Base-by-base conservation (phyloP, 352 stramenopile species). In the Pilasporangium apinafurcum region DNA sequence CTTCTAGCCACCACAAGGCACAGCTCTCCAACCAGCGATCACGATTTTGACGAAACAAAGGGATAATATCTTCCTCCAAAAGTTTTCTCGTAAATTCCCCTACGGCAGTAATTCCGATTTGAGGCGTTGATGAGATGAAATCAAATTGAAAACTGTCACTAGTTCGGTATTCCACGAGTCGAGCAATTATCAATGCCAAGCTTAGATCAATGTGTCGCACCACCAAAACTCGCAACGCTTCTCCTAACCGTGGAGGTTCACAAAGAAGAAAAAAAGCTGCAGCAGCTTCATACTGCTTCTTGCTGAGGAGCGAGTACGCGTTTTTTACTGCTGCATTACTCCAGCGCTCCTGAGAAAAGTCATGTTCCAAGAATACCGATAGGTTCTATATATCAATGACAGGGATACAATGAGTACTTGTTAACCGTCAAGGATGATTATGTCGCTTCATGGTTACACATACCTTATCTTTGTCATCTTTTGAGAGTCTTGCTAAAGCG, bases 241-340 rank as follows among this genome's bases (percentile, higher is more conserved):
- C 90, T 68, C 97, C 92, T 21, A 97, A 65, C 12, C 92, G 85
- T 16, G 92, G 92, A 3, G 94, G 94, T 36, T 97, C 73, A 35
- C 87, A 83, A 17, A 98, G 53, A 16, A 98, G 62, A 62, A 98
- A 98, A 51, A 97, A 97, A 5, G 86, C 78, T 8, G 91, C 81
- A 9, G 92, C 92, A 9, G 65, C 58, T 40, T 83, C 64, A 56
- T 97, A 97, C 34, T 92, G 84, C 25, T 96, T 90, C 56, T 98
- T 98, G 26, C 84, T 73, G 8, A 98, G 63, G 32, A 98, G 59
- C 34, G 92, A 97, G 59, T 96, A 98, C 6, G 92, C 94, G 59
- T 98, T 98, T 45, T 95, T 97, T 33, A 97, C 82, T 10, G 91
- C 94, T 24, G 94, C 90, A 44, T 74, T 72, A 28, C 56, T 75